Percentiles rank a stretch among this genome's conserved stretches.
Evolutionary conservation across 441 rosid genomes (phyloP).

Genomic region (Melastoma candidum): DNA sequence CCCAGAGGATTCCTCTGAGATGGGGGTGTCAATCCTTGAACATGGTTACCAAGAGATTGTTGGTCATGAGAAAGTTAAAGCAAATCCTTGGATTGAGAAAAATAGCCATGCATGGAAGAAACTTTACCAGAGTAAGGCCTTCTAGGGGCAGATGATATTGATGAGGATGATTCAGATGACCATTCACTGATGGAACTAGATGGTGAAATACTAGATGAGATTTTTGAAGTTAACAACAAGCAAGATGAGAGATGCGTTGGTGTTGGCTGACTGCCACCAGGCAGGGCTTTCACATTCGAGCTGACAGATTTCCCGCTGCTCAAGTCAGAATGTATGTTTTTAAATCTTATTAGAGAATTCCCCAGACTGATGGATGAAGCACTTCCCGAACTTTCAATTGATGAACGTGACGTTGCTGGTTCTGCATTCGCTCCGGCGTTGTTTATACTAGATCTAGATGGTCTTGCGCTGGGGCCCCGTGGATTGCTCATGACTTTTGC

Average conservation of each 20-base stretch:
- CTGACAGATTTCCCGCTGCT: constrained; percentile 25
- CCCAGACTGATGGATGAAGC: constrained; percentile 36
- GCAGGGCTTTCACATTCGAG: constrained; percentile 19
- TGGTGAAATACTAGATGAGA: constrained; percentile 46
- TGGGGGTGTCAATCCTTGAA: constrained; percentile 19
- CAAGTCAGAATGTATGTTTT: constrained; percentile 28
- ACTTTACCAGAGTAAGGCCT: constrained; percentile 28
- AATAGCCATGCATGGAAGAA: constrained; percentile 12
- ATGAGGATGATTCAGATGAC: constrained; percentile 50
- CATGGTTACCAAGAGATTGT: constrained; percentile 26
- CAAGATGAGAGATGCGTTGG: constrained; percentile 29
- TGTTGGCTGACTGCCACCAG: constrained; percentile 29
- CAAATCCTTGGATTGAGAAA: constrained; percentile 26
- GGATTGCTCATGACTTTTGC: constrained; percentile 23
- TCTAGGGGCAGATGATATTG: constrained; percentile 46
- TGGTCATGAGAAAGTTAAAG: constrained; percentile 21
- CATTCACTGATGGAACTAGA: constrained; percentile 73
- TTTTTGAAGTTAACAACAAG: constrained; percentile 37
- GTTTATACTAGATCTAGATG: constrained; percentile 32
- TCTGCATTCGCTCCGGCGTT: constrained; percentile 41
- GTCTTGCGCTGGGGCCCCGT: constrained; percentile 38
- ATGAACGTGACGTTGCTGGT: constrained; percentile 53
- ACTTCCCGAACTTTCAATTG: constrained; percentile 54
- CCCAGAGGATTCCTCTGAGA: constrained; percentile 30
- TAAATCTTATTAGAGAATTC: constrained; percentile 29